Evolutionary conservation across 139 green algal species (phyloP).

Genomic region (Eudorina sp.): DNA sequence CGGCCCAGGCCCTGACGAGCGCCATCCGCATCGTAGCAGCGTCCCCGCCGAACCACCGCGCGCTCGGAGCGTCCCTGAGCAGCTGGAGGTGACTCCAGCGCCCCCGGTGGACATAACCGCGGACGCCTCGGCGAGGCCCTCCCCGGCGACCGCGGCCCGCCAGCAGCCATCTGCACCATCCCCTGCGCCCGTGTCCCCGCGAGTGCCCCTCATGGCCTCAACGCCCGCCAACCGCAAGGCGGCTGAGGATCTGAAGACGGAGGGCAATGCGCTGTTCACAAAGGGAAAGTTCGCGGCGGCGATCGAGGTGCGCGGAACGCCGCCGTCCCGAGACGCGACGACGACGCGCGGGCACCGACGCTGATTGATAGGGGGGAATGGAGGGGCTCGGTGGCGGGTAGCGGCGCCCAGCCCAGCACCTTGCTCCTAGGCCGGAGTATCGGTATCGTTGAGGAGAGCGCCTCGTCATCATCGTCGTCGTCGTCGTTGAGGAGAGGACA

Average conservation of each 20-base stretch:
- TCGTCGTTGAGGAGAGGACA: not conserved
- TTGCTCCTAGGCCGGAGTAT: too few relatives aligned
- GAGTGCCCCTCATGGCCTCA: constrained; percentile 30
- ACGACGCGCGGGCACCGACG: too few relatives aligned
- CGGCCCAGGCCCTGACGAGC: not conserved
- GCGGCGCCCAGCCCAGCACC: too few relatives aligned
- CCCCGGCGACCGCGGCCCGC: too few relatives aligned
- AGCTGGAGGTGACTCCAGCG: too few relatives aligned
- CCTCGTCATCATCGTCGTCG: not conserved
- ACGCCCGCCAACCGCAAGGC: constrained; percentile 16
- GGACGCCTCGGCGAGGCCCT: too few relatives aligned
- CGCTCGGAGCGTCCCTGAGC: too few relatives aligned
- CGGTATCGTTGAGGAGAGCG: too few relatives aligned
- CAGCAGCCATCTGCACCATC: not conserved
- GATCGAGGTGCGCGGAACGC: constrained; percentile 46
- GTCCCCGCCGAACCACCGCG: not conserved
- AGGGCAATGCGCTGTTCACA: constrained; percentile 66
- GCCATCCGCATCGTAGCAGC: not conserved
- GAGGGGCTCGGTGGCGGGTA: too few relatives aligned
- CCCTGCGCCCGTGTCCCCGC: not conserved
- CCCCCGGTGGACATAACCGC: too few relatives aligned
- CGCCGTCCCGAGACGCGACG: too few relatives aligned
- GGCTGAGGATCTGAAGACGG: constrained; percentile 55
- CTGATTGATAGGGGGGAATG: too few relatives aligned
- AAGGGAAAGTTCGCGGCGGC: constrained; percentile 66